Base-by-base conservation (phyloP, 441 rosid genomes). In the Gossypium davidsonii region DNA sequence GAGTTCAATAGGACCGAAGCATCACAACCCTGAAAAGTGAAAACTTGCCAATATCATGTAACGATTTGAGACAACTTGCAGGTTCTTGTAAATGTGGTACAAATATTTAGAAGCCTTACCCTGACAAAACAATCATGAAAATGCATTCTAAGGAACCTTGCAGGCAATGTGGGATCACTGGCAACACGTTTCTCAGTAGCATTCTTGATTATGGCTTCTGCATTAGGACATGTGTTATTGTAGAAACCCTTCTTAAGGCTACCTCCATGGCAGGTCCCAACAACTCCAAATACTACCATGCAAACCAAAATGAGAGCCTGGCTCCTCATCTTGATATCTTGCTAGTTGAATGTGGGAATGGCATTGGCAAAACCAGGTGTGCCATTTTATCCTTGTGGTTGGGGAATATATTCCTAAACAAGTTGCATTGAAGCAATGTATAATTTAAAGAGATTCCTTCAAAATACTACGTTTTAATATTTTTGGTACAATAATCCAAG, bases 21-120 rank as follows among this genome's bases (percentile, higher is more conserved):
- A 25, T 91, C 94, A 55, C 96, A 91, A n/a, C 96, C 96, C 96
- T 87, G 64, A 55, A 25, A 6, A 1, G 1, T 28, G 34, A 4
- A 28, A 28, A 25, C 20, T 56, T 73, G 11, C 25, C 17, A 23
- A 1, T 37, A 1, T 26, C 23, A 49, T 23, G 18, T 21, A 4
- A 28, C 2, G 53, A 34, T 55, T 21, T 9, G 10, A 48, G 21
- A 67, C 8, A 4, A 28, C 34, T 28, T 28, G 34, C 34, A 28
- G 34, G 34, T 28, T 28, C 34, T 28, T 28, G 6, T 28, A 28
- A 28, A 28, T 23, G 17, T 52, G 10, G 2, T 5, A 66, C 6
- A 3, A 7, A 4, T 23, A 12, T 66, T 21, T 1, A 46, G 14
- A n/a, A 20, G 52, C 17, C 55, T 66, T 44, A 84, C 91, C 84